A percentile compares a stretch with the other conserved stretches of the same genome.
These are phyloP conservation scores for Vicia faba DNA, from an alignment of 306 rosid species.

Conservation along the genomic window DNA sequence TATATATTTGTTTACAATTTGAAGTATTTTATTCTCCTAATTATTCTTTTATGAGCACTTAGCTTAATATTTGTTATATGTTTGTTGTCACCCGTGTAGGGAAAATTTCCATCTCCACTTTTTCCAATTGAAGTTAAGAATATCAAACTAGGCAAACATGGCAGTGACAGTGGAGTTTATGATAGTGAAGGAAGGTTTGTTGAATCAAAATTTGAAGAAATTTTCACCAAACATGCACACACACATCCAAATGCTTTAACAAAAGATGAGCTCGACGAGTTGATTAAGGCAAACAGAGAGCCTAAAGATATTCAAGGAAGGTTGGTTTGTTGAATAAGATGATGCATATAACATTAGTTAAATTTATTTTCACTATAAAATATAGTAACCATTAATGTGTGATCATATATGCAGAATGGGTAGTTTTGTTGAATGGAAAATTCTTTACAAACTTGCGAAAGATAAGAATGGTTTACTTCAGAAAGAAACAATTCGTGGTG, in stretches of 20 bases:
- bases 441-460: conserved; percentile 66
- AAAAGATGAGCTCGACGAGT: conserved; percentile 51
- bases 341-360: not conserved
- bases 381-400: not conserved
- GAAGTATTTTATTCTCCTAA: not conserved
- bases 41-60: not conserved
- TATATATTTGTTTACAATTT: no score
- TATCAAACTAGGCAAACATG: conserved; percentile 58
- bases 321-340: conserved; percentile 30
- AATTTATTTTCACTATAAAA: not conserved
- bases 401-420: conserved; percentile 49
- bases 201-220: conserved; percentile 66
- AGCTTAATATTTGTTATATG: not conserved
- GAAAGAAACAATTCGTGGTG: conserved; percentile 60
- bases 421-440: conserved; percentile 62
- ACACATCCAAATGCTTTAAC: conserved; percentile 61
- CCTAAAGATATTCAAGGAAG: conserved; percentile 68
- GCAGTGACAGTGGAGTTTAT: conserved; percentile 71
- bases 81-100: conserved; percentile 45
- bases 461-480: conserved; percentile 68
- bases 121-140: conserved; percentile 74
- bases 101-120: conserved; percentile 60
- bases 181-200: conserved; percentile 81
- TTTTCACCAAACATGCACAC: conserved; percentile 63
- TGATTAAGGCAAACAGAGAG: conserved; percentile 59